Evolutionary conservation across 306 rosid genomes (phyloP).

Genomic region (Abrus precatorius): DNA sequence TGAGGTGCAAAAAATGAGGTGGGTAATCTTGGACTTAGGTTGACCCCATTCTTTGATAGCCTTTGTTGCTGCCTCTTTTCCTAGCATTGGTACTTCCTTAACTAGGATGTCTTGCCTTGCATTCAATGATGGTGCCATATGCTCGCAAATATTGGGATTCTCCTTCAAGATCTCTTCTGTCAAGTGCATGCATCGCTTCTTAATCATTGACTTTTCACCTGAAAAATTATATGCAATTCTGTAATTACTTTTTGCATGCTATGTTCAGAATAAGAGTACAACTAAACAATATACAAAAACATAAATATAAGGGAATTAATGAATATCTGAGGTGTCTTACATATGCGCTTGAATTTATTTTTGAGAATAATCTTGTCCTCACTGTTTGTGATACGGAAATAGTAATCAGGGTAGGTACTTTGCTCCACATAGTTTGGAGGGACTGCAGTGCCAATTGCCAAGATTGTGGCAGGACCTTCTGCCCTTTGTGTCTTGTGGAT

Average conservation of each 20-base stretch:
- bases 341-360: background rate
- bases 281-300: too few relatives aligned
- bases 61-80: too few relatives aligned
- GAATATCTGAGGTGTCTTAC: background rate
- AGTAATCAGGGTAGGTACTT: background rate
- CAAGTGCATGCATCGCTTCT: background rate
- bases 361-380: too few relatives aligned
- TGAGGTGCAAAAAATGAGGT: background rate
- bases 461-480: background rate
- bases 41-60: too few relatives aligned
- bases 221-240: background rate
- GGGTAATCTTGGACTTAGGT: background rate
- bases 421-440: background rate
- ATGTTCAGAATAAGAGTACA: too few relatives aligned
- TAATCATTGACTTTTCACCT: background rate
- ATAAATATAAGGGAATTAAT: too few relatives aligned
- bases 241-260: too few relatives aligned
- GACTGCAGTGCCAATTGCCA: background rate
- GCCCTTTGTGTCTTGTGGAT: background rate
- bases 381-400: too few relatives aligned
- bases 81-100: too few relatives aligned
- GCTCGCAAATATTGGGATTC: background rate
- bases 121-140: background rate
- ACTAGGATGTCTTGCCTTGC: too few relatives aligned
- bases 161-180: background rate